phyloP scores from a whole-genome alignment of 805 yeast species.

The Candida piceae region DNA sequence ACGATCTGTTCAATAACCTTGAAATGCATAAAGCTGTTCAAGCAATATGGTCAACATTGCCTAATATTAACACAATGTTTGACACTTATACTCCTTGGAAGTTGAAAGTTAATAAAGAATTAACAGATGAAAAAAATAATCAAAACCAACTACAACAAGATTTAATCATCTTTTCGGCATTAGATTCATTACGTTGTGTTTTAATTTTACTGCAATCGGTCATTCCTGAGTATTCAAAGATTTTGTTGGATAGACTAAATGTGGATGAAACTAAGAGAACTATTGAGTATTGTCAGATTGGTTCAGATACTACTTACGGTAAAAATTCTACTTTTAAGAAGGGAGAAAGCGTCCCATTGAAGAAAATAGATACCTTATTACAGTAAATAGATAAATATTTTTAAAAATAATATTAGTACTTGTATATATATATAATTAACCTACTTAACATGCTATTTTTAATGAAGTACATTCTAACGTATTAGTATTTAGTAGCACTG shows the following conservation, averaged over 20 bases:
- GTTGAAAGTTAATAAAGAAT: slow-evolving; percentile 28
- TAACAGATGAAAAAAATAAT: slow-evolving; percentile 2
- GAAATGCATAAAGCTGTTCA: slow-evolving; percentile 53
- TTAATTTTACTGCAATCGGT: slow-evolving; percentile 68
- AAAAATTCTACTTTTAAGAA: slow-evolving; percentile 31
- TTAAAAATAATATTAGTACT: slow-evolving; percentile 1
- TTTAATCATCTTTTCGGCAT: slow-evolving; percentile 54
- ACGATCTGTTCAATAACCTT: slow-evolving; percentile 38
- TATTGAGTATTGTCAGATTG: slow-evolving; percentile 42
- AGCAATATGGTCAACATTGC: slow-evolving; percentile 54
- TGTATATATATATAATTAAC: not conserved
- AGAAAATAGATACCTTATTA: slow-evolving; percentile 12
- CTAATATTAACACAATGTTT: slow-evolving; percentile 59
- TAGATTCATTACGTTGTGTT: slow-evolving; percentile 65
- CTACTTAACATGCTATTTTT: slow-evolving; percentile 17
- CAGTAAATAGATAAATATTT: slow-evolving; percentile 1
- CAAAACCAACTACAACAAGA: slow-evolving; percentile 34
- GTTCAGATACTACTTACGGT: slow-evolving; percentile 62
- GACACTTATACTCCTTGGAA: slow-evolving; percentile 79
- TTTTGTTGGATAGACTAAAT: slow-evolving; percentile 57
- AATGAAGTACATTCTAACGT: slow-evolving; percentile 54
- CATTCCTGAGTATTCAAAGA: slow-evolving; percentile 57
- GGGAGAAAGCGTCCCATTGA: slow-evolving; percentile 30
- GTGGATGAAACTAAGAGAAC: slow-evolving; percentile 43
- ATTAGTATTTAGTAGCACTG: slow-evolving; percentile 56